A percentile compares a stretch with the other conserved stretches of the same genome.
Evolutionary conservation across 1,284 basidiomycete species (phyloP).

Genomic region (Sporisorium exsertum): DNA sequence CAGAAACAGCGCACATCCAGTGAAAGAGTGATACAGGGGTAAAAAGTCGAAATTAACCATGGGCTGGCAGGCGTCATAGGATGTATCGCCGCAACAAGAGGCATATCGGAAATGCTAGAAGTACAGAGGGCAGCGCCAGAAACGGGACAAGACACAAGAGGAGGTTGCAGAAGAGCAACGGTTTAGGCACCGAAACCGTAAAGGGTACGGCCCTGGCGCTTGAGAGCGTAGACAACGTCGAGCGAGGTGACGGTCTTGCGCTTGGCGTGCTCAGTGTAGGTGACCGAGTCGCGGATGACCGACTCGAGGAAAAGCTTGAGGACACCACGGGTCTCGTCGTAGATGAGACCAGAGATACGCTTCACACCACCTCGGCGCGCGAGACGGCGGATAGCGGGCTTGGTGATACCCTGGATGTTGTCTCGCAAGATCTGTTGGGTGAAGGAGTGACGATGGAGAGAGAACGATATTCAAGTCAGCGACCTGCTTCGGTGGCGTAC

Average conservation of each 20-base stretch:
- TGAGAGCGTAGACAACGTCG: slow-evolving; percentile 92
- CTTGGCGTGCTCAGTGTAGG: slow-evolving; percentile 95
- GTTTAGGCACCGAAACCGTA: slow-evolving; percentile 74
- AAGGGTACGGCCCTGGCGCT: slow-evolving; percentile 81
- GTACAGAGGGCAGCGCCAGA: slow-evolving; percentile 51
- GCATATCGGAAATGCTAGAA: slow-evolving; percentile 56
- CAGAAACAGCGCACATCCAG: not conserved
- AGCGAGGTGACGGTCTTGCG: slow-evolving; percentile 91
- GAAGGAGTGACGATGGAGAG: not conserved
- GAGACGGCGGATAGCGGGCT: slow-evolving; percentile 93
- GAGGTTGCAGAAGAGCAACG: slow-evolving; percentile 4
- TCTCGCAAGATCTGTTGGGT: slow-evolving; percentile 65
- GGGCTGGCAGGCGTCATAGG: slow-evolving; percentile 43
- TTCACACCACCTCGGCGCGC: slow-evolving; percentile 82
- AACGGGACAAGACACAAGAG: slow-evolving; percentile 32
- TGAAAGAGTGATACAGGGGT: slow-evolving; percentile 28
- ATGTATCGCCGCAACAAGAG: slow-evolving; percentile 46
- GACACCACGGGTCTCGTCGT: slow-evolving; percentile 91
- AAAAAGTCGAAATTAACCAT: slow-evolving; percentile 53
- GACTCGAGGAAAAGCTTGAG: slow-evolving; percentile 82
- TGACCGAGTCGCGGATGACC: slow-evolving; percentile 89
- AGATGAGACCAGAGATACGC: slow-evolving; percentile 83
- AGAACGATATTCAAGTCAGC: slow-evolving; percentile 7
- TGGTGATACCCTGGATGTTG: slow-evolving; percentile 78
- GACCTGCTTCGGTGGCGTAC: slow-evolving; percentile 7